phyloP scores from a whole-genome alignment of 1,139 yeast species.

The Taiozyma sp. region DNA sequence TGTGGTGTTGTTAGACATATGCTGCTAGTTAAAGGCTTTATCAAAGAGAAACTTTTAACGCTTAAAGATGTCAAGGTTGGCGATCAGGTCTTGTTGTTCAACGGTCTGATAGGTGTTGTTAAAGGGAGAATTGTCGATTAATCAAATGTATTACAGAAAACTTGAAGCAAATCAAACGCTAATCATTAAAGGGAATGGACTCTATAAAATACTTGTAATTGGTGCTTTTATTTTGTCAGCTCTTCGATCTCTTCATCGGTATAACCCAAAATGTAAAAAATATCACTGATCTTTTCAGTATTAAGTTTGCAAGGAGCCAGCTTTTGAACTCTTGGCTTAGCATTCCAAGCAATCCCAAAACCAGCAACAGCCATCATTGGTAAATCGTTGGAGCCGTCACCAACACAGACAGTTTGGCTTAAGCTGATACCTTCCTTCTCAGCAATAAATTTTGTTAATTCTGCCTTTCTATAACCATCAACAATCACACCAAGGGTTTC shows the following conservation, averaged over 20 bases:
- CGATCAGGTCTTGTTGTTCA: conserved; percentile 65
- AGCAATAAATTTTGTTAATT: conserved; percentile 66
- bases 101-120: conserved; percentile 80
- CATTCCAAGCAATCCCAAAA: conserved; percentile 95
- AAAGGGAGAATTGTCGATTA: conserved; percentile 43
- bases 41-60: conserved; percentile 50
- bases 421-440: conserved; percentile 54
- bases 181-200: neutral
- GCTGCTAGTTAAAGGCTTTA: conserved; percentile 48
- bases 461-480: conserved; percentile 82
- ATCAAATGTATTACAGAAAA: neutral
- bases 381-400: conserved; percentile 97
- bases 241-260: conserved; percentile 49
- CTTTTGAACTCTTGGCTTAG: conserved; percentile 85
- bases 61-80: conserved; percentile 49
- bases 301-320: conserved; percentile 83
- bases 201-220: neutral
- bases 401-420: conserved; percentile 72
- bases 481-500: conserved; percentile 71
- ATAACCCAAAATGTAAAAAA: conserved; percentile 79
- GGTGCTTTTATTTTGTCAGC: conserved; percentile 13
- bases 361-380: conserved; percentile 93
- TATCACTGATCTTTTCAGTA: conserved; percentile 62
- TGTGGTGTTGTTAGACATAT: conserved; percentile 79
- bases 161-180: neutral